These are phyloP conservation scores for Wallacemonas collosoma DNA, from an alignment of 208 protist species.

Conservation along the genomic window DNA sequence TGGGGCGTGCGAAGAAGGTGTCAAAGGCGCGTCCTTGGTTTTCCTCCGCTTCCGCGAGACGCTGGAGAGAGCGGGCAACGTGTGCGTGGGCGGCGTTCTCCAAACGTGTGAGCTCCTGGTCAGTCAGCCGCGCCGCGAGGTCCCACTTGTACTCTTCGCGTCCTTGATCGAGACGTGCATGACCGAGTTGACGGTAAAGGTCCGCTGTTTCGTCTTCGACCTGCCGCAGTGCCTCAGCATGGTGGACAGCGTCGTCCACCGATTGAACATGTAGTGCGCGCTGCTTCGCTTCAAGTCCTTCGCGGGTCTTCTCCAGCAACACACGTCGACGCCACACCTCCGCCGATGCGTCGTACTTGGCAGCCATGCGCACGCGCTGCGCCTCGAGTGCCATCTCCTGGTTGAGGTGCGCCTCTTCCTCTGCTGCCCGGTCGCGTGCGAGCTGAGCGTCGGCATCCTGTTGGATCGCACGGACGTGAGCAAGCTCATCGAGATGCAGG, in stretches of 20 bases:
- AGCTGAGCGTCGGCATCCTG: slow-evolving; percentile 30
- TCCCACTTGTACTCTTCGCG: slow-evolving; percentile 67
- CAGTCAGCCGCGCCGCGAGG: slow-evolving; percentile 43
- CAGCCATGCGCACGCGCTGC: slow-evolving; percentile 60
- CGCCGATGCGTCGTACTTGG: slow-evolving; percentile 63
- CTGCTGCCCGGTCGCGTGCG: slow-evolving; percentile 29
- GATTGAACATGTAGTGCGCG: slow-evolving; percentile 35
- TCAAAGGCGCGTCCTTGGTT: neutral
- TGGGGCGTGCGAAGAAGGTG: neutral
- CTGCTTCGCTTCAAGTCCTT: slow-evolving; percentile 44
- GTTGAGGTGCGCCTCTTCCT: slow-evolving; percentile 28
- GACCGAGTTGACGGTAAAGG: slow-evolving; percentile 34
- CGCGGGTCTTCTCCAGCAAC: slow-evolving; percentile 36
- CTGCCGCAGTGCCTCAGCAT: slow-evolving; percentile 41
- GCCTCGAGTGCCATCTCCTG: slow-evolving; percentile 61
- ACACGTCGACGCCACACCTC: slow-evolving; percentile 45
- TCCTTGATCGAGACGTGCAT: slow-evolving; percentile 45
- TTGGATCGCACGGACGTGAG: slow-evolving; percentile 29
- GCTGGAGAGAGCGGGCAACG: slow-evolving; percentile 39
- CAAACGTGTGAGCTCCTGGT: slow-evolving; percentile 51
- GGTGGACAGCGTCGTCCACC: slow-evolving; percentile 36
- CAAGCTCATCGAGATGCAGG: slow-evolving; percentile 46
- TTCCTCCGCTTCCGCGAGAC: slow-evolving; percentile 18
- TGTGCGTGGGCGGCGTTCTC: slow-evolving; percentile 50
- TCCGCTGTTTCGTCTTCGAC: slow-evolving; percentile 42